Evolutionary conservation across 1,139 yeast genomes (phyloP).

Genomic region (Suhomyces yuchorum): DNA sequence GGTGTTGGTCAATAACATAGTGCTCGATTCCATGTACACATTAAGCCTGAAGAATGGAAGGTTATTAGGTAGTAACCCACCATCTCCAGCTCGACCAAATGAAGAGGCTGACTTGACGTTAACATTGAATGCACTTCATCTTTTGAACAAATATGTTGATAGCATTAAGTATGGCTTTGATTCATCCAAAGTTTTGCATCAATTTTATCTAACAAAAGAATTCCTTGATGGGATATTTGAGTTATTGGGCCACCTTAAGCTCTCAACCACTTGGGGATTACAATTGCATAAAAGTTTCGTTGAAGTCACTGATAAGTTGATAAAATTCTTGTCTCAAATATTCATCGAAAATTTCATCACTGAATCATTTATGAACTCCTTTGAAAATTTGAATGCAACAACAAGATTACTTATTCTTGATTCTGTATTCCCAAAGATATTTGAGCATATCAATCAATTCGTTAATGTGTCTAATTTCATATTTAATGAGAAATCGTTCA

Average conservation of each 20-base stretch:
- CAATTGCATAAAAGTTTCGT: conserved; percentile 25
- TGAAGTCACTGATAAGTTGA: conserved; percentile 27
- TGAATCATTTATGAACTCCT: conserved; percentile 25
- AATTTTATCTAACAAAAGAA: conserved; percentile 31
- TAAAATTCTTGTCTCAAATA: conserved; percentile 30
- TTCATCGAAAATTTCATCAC: conserved; percentile 32
- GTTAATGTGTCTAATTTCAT: conserved; percentile 38
- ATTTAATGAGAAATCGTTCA: conserved; percentile 36
- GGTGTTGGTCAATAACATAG: conserved; percentile 42
- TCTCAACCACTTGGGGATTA: conserved; percentile 29
- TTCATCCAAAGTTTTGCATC: conserved; percentile 23
- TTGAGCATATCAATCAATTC: conserved; percentile 41
- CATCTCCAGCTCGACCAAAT: conserved; percentile 28
- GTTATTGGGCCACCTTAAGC: conserved; percentile 36
- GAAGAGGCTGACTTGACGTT: conserved; percentile 25
- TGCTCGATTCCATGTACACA: conserved; percentile 36
- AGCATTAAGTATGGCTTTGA: conserved; percentile 35
- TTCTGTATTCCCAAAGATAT: conserved; percentile 39
- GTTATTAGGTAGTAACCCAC: conserved; percentile 39
- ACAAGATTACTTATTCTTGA: conserved; percentile 35
- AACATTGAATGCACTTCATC: conserved; percentile 36
- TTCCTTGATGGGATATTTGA: conserved; percentile 47
- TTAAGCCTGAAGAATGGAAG: conserved; percentile 39
- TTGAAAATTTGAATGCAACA: conserved; percentile 25
- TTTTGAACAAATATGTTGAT: conserved; percentile 37